Evolutionary conservation across 2,329 filamentous ascomycete genomes (phyloP), one percentile per base, ranked within the genome.

Genomic region (Talaromyces sp.): DNA sequence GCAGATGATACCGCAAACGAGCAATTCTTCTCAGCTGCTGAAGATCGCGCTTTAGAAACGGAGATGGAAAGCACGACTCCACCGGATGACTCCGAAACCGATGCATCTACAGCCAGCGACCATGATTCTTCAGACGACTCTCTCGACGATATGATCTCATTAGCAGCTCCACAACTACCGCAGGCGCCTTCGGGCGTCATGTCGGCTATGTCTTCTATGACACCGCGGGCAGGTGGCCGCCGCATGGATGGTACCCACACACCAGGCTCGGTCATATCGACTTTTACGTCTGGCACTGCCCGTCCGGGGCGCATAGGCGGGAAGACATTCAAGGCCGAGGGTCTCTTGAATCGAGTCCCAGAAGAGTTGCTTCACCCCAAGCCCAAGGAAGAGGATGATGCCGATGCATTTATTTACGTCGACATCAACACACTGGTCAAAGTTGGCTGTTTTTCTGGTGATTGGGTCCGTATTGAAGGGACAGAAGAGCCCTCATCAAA

Each of bases 401-500:
- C 96, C 69, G 86, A 89, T 68, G 88, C 91, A 1, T 87, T 95
- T 55, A 84, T 98, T 1, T 99, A 93, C 70, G 93, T 99, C 5
- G 92, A 97, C 69, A 89, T 96, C 7, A 88, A 86, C 63, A 91
- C 91, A 1, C 78, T 99, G 21, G 89, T 91, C 14, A 92, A 93
- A 68, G 89, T 99, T 60, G 93, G 93, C 16, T 98, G 93, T 75
- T 99, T 99, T 73, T 98, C 93, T 0, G 95, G 95, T 33, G 95
- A 99, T 72, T 99, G 95, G 95, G 92, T 96, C 11, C 88, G 89
- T 23, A 82, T 97, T 11, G 92, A 96, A 76, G 83, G 86, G 5
- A 84, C 90, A 0, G 84, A 90, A 67, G 91, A 92, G 71, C 89
- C 91, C 1, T 75, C 76, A 62, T 59, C 73, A n/a, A 78, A 78